Conservation (phyloP, 1,139 yeast genomes). For the Debaryomycetaceae sp. region DNA sequence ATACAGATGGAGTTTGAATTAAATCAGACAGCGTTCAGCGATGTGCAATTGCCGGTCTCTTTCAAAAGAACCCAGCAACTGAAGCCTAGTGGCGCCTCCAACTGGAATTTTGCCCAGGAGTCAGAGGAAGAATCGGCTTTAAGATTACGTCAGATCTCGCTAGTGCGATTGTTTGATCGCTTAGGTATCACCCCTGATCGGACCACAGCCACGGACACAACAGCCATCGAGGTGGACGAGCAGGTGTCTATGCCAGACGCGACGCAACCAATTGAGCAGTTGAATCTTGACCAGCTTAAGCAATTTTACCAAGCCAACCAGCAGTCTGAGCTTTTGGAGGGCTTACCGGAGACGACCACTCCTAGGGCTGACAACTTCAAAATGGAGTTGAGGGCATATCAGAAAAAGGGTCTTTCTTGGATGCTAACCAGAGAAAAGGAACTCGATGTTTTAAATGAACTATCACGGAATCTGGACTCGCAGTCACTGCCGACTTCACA, state of each 20-base stretch:
- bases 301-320: conserved; percentile 69
- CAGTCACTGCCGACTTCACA: conserved; percentile 23
- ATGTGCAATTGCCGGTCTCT: not conserved
- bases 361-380: conserved; percentile 58
- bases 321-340: conserved; percentile 42
- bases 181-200: conserved; percentile 24
- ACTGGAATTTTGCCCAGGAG: conserved; percentile 32
- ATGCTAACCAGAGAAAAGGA: conserved; percentile 67
- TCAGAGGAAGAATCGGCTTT: conserved; percentile 51
- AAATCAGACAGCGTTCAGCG: conserved; percentile 11
- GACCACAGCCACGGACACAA: conserved; percentile 8
- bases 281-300: conserved; percentile 70
- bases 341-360: conserved; percentile 54
- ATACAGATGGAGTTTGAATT: conserved; percentile 62
- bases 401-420: conserved; percentile 80
- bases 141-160: conserved; percentile 53
- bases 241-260: conserved; percentile 11
- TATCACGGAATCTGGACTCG: conserved; percentile 15
- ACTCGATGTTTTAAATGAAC: conserved; percentile 31
- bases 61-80: not conserved
- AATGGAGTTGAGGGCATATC: conserved; percentile 62
- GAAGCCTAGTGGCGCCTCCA: conserved; percentile 3
- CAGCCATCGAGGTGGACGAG: conserved; percentile 9
- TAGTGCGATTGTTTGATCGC: conserved; percentile 52
- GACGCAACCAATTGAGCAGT: conserved; percentile 18